Conservation (phyloP, 306 rosid species). For the Potentilla sterilis region DNA sequence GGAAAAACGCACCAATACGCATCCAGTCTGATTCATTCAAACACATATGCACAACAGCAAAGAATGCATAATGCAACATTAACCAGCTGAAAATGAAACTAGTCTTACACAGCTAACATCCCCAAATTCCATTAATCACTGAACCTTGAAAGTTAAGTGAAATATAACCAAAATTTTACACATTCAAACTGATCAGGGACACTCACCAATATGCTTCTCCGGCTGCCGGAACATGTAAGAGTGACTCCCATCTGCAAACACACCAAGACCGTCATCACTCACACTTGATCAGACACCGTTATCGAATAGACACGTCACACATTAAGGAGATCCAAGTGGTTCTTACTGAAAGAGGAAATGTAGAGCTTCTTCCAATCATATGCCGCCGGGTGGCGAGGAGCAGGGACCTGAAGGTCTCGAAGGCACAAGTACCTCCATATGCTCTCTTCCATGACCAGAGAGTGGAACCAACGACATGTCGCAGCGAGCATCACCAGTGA, state of each 20-base stretch:
- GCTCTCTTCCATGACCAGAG: slow-evolving; percentile 61
- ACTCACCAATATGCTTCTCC: slow-evolving; percentile 89
- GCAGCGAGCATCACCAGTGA: slow-evolving; percentile 79
- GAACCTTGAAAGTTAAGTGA: neutral
- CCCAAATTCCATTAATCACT: neutral
- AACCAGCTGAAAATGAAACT: neutral
- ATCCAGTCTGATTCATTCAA: slow-evolving; percentile 68
- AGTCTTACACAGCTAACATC: neutral
- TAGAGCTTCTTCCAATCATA: slow-evolving; percentile 74
- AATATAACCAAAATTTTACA: neutral
- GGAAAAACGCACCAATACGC: slow-evolving; percentile 87
- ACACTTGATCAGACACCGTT: slow-evolving; percentile 6
- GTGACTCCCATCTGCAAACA: slow-evolving; percentile 79
- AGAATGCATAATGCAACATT: neutral
- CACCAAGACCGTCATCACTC: slow-evolving; percentile 9
- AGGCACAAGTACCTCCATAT: slow-evolving; percentile 76
- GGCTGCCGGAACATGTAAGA: slow-evolving; percentile 78
- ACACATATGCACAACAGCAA: slow-evolving; percentile 8
- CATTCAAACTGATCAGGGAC: neutral
- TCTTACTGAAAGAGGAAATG: slow-evolving; percentile 68
- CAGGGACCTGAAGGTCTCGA: slow-evolving; percentile 86
- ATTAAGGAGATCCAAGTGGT: slow-evolving; percentile 13
- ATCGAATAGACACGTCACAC: neutral
- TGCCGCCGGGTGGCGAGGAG: slow-evolving; percentile 48
- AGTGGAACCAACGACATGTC: slow-evolving; percentile 76